These are phyloP conservation scores for Boletus rubescentipes DNA, from an alignment of 768 basidiomycete species.

Conservation along the genomic window DNA sequence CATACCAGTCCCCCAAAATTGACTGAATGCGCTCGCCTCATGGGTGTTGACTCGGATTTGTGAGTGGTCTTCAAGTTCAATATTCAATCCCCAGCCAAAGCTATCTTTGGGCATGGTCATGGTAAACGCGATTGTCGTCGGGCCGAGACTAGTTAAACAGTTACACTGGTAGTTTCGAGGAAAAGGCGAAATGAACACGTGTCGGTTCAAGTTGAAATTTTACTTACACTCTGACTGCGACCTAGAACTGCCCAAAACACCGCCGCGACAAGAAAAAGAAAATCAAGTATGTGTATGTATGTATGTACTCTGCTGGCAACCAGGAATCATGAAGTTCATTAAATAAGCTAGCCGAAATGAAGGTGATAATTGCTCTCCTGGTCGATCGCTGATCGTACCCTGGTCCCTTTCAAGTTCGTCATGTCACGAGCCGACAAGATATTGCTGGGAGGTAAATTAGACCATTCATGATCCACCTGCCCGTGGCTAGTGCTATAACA, in stretches of 20 bases:
- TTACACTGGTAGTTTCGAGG: neutral
- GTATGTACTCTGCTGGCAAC: neutral
- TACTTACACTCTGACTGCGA: neutral
- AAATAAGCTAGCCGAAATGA: constrained; percentile 28
- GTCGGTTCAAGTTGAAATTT: neutral
- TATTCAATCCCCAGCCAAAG: neutral
- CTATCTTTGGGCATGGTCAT: neutral
- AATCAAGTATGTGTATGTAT: too few relatives aligned
- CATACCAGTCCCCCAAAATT: neutral
- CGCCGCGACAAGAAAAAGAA: neutral
- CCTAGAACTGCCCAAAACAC: constrained; percentile 12
- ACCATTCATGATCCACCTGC: constrained; percentile 1
- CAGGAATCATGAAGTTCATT: constrained; percentile 17
- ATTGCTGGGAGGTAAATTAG: neutral
- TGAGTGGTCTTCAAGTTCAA: neutral
- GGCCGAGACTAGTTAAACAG: neutral
- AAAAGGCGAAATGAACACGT: constrained; percentile 18
- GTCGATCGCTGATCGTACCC: constrained; percentile 27
- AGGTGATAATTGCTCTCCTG: constrained; percentile 20
- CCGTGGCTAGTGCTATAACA: neutral
- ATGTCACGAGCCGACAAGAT: neutral
- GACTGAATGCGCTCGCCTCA: neutral
- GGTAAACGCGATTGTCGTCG: neutral
- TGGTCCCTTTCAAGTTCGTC: constrained; percentile 4
- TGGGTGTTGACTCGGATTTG: neutral